These are phyloP conservation scores for Microglena sp. DNA, from an alignment of 139 green algal species.

Conservation along the genomic window DNA sequence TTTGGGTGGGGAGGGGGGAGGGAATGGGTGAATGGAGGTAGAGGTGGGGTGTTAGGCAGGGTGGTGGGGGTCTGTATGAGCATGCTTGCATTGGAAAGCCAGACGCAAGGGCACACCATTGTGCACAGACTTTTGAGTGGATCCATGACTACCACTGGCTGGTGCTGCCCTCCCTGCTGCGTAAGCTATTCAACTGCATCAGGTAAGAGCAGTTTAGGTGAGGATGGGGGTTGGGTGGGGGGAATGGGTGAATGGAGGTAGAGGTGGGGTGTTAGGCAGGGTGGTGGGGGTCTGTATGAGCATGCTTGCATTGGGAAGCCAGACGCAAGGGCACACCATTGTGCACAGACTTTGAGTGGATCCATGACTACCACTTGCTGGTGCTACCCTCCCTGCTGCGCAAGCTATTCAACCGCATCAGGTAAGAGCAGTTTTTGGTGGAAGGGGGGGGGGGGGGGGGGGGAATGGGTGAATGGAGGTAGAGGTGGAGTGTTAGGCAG, in stretches of 20 bases:
- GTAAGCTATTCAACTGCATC: constrained; percentile 66
- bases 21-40: too few relatives aligned
- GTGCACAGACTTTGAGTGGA: constrained; percentile 98
- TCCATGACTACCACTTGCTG: constrained; percentile 99
- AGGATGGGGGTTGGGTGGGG: neutral
- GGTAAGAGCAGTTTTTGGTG: constrained; percentile 30
- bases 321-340: neutral
- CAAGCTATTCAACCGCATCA: constrained; percentile 62
- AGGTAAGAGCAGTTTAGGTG: constrained; percentile 30
- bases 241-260: too few relatives aligned
- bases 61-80: neutral
- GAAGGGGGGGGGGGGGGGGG: too few relatives aligned
- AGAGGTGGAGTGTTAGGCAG: too few relatives aligned
- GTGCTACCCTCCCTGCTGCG: constrained; percentile 89
- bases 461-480: too few relatives aligned
- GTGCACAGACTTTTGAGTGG: constrained; percentile 96
- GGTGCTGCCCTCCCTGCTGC: constrained; percentile 87
- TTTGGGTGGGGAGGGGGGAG: too few relatives aligned
- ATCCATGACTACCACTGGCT: constrained; percentile 99
- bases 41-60: neutral
- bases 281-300: neutral
- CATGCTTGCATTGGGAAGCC: neutral
- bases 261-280: neutral
- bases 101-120: neutral
- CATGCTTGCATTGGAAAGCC: neutral